Percentiles rank a stretch among this genome's conserved stretches.
These are phyloP conservation scores for Fusarium circinatum DNA, from an alignment of 2,329 filamentous ascomycete genomes.

Conservation along the genomic window DNA sequence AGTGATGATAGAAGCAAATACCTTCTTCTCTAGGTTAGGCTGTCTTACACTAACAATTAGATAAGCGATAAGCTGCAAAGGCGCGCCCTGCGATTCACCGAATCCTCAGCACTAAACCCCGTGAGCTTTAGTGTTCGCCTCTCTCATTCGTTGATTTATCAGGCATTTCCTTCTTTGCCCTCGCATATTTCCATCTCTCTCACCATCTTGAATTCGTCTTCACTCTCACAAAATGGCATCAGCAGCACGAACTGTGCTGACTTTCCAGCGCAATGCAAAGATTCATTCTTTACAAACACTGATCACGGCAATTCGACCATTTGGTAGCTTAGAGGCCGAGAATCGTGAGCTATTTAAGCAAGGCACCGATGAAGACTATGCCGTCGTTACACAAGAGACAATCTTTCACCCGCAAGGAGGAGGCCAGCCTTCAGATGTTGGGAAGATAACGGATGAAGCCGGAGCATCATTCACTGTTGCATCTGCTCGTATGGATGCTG, in stretches of 20 bases:
- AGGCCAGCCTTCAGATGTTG: constrained; percentile 76
- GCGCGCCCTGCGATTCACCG: constrained; percentile 9
- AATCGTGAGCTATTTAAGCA: constrained; percentile 69
- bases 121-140: neutral
- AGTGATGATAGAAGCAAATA: neutral
- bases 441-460: constrained; percentile 58
- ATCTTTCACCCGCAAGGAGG: constrained; percentile 82
- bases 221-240: constrained; percentile 26
- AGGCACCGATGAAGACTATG: constrained; percentile 59
- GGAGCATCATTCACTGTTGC: constrained; percentile 60
- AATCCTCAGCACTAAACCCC: neutral
- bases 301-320: constrained; percentile 59
- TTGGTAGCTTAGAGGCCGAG: constrained; percentile 60
- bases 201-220: neutral
- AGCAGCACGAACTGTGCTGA: constrained; percentile 45
- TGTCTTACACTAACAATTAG: neutral
- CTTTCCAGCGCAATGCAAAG: constrained; percentile 57
- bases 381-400: constrained; percentile 71
- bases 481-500: constrained; percentile 65
- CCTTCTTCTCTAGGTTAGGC: neutral
- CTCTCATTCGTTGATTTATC: neutral
- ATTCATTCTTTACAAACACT: constrained; percentile 55
- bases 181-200: neutral
- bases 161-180: neutral
- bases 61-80: neutral